Evolutionary conservation across 257 asterid genomes (phyloP).

Genomic region (Fraxinus cuspidata): DNA sequence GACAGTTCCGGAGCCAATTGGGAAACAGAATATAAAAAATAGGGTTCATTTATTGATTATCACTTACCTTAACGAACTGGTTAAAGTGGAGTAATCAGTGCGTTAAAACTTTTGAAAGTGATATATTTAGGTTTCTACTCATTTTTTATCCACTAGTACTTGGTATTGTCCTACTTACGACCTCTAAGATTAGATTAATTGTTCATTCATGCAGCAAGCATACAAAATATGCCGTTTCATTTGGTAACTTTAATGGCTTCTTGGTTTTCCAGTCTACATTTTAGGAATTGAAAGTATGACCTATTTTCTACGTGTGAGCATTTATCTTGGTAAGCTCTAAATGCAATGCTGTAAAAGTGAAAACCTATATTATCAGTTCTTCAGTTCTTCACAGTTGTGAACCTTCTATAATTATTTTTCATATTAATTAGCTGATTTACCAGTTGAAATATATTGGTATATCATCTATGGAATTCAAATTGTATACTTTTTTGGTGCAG

Average conservation of each 20-base stretch:
- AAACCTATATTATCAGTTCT: neutral
- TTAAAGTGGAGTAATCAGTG: neutral
- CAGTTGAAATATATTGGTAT: neutral
- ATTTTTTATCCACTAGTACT: neutral
- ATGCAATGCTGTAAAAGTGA: neutral
- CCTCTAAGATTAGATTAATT: neutral
- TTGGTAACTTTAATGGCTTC: neutral
- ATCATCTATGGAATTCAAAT: neutral
- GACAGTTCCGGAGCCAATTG: neutral
- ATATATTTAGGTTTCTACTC: neutral
- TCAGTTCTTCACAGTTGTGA: neutral
- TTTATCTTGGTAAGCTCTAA: neutral
- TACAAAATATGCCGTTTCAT: neutral
- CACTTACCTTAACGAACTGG: neutral
- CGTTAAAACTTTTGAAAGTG: neutral
- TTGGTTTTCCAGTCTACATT: neutral
- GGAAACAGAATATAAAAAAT: neutral
- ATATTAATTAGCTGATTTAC: neutral
- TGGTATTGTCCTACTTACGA: neutral
- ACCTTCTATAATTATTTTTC: neutral
- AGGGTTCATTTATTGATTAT: neutral
- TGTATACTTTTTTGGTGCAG: neutral
- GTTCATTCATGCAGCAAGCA: conserved; percentile 1
- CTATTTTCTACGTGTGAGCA: neutral
- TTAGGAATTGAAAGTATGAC: neutral